A percentile compares a stretch with the other conserved stretches of the same genome.
Conservation (phyloP, 2,329 filamentous ascomycete species). For the Trichoderma sp. region DNA sequence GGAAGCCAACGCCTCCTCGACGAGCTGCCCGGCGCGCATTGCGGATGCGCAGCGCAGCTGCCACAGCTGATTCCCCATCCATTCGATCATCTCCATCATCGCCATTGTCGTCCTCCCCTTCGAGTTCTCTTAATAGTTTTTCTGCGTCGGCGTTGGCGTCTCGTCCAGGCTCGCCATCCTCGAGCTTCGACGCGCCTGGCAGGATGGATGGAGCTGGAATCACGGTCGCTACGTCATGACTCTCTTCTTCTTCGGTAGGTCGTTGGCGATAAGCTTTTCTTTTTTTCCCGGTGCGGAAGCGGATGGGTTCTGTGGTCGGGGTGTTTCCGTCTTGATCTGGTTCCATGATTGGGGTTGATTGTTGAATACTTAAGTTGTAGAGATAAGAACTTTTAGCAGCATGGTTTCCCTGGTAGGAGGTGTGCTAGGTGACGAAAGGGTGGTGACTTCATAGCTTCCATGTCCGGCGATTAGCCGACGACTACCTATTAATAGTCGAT, state of each 20-base stretch:
- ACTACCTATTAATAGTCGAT: not conserved
- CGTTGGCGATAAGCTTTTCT: conserved; percentile 59
- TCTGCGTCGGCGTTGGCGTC: not conserved
- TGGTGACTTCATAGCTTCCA: conserved; percentile 15
- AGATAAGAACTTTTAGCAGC: not conserved
- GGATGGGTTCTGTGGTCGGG: conserved; percentile 35
- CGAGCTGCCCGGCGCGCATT: conserved; percentile 51
- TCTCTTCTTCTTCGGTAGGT: conserved; percentile 17
- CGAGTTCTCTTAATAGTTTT: not conserved
- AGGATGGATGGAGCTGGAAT: not conserved
- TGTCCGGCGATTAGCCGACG: conserved; percentile 16
- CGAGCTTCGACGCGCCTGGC: conserved; percentile 5
- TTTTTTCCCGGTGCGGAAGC: conserved; percentile 59
- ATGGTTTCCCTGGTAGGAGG: not conserved
- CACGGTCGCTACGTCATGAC: not conserved
- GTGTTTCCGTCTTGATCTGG: conserved; percentile 22
- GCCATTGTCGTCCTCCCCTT: conserved; percentile 19
- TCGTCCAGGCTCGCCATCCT: not conserved
- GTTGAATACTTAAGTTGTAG: not conserved
- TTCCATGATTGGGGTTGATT: conserved; percentile 25
- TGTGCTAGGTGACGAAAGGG: not conserved
- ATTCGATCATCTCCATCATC: conserved; percentile 21
- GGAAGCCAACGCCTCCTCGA: conserved; percentile 57
- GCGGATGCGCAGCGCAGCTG: conserved; percentile 53
- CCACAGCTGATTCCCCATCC: conserved; percentile 37